phyloP scores from a whole-genome alignment of 345 rosid genomes.

The Eucalyptus curtisii region DNA sequence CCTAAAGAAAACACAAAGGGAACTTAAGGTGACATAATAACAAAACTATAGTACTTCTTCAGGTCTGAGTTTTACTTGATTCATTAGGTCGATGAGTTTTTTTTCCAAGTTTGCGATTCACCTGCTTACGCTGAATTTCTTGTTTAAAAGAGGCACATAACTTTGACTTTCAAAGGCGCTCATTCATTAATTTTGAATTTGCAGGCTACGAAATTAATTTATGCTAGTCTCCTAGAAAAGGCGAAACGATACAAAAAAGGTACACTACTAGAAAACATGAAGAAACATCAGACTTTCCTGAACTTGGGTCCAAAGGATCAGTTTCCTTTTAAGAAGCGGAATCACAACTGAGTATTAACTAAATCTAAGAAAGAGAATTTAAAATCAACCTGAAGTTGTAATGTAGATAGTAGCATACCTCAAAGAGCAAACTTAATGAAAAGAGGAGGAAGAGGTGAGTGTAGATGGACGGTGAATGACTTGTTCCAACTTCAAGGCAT shows the following conservation, averaged over 20 bases:
- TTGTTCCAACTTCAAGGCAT: background rate
- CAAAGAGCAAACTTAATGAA: background rate
- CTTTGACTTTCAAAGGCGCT: background rate
- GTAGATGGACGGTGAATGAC: background rate
- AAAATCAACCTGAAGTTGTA: background rate
- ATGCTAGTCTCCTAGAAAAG: background rate
- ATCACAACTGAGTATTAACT: background rate
- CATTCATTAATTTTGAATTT: background rate
- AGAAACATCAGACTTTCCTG: background rate
- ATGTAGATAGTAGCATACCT: background rate
- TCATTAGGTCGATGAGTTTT: background rate
- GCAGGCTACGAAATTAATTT: background rate
- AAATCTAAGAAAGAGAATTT: background rate
- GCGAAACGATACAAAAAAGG: background rate
- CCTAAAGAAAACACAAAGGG: background rate
- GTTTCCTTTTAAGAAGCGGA: background rate
- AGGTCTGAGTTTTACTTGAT: background rate
- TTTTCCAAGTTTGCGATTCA: background rate
- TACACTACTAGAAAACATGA: background rate
- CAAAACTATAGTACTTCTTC: background rate
- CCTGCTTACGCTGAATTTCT: background rate
- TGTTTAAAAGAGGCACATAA: background rate
- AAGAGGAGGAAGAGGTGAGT: background rate
- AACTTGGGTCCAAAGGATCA: background rate
- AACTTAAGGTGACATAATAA: background rate